phyloP scores from a whole-genome alignment of 1,139 yeast species.

The Magnusiomyces magnusii region DNA sequence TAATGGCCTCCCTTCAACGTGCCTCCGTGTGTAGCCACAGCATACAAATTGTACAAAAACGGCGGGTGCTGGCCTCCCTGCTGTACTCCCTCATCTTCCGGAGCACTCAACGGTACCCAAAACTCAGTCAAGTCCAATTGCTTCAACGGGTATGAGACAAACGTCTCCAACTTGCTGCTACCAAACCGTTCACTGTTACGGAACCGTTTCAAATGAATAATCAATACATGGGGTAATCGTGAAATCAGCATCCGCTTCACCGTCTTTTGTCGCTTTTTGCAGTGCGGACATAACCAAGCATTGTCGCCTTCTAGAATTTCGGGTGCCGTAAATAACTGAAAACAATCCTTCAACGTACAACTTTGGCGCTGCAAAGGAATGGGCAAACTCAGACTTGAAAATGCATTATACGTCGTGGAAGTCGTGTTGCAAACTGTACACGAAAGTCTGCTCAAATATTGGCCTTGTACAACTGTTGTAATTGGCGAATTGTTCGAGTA shows the following conservation, averaged over 20 bases:
- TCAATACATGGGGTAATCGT: conserved; percentile 62
- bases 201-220: conserved; percentile 77
- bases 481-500: conserved; percentile 78
- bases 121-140: conserved; percentile 60
- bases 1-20: conserved; percentile 84
- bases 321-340: conserved; percentile 56
- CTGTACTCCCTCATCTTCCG: conserved; percentile 25
- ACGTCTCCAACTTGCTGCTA: conserved; percentile 52
- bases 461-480: conserved; percentile 87
- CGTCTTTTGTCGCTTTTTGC: conserved; percentile 60
- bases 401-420: conserved; percentile 82
- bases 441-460: conserved; percentile 68
- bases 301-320: conserved; percentile 74
- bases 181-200: conserved; percentile 36
- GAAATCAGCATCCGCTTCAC: conserved; percentile 63
- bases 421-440: conserved; percentile 72
- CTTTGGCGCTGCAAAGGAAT: conserved; percentile 42
- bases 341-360: conserved; percentile 53
- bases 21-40: conserved; percentile 87
- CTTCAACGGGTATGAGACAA: conserved; percentile 50
- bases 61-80: conserved; percentile 73
- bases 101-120: conserved; percentile 51
- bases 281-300: conserved; percentile 84
- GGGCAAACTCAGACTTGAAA: conserved; percentile 68
- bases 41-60: conserved; percentile 67